phyloP scores from a whole-genome alignment of 208 protist genomes.

The Acanthamoeba lenticulata region DNA sequence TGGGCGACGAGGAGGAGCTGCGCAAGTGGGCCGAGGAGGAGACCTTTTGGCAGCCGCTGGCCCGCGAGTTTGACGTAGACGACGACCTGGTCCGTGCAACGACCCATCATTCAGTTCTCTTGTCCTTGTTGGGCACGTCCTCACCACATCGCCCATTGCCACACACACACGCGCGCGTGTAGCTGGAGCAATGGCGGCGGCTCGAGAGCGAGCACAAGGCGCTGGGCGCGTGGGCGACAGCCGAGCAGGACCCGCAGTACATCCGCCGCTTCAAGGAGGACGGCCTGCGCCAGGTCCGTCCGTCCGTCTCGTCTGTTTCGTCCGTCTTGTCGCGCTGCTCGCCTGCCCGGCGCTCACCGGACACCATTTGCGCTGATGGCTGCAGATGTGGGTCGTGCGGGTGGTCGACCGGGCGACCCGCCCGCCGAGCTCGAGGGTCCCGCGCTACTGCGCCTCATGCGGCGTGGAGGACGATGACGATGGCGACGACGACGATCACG shows the following conservation, averaged over 20 bases:
- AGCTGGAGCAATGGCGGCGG: not conserved
- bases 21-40: conserved; percentile 4
- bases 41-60: not conserved
- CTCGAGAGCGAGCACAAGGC: not conserved
- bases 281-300: not conserved
- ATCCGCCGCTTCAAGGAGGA: not conserved
- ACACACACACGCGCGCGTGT: not conserved
- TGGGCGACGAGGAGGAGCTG: conserved; percentile 6
- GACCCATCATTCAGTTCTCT: not conserved
- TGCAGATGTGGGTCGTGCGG: not conserved
- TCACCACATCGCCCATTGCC: not conserved
- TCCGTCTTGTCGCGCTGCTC: not conserved
- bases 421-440: not conserved
- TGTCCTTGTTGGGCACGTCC: too few relatives aligned
- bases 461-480: not conserved
- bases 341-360: not conserved
- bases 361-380: not conserved
- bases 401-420: not conserved
- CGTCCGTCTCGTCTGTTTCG: not conserved
- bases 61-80: not conserved
- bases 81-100: not conserved
- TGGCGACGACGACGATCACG: not conserved
- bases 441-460: too few relatives aligned
- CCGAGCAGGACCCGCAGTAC: conserved; percentile 3
- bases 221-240: not conserved